Conservation (phyloP, 768 basidiomycete species). For the Suillus subluteus region DNA sequence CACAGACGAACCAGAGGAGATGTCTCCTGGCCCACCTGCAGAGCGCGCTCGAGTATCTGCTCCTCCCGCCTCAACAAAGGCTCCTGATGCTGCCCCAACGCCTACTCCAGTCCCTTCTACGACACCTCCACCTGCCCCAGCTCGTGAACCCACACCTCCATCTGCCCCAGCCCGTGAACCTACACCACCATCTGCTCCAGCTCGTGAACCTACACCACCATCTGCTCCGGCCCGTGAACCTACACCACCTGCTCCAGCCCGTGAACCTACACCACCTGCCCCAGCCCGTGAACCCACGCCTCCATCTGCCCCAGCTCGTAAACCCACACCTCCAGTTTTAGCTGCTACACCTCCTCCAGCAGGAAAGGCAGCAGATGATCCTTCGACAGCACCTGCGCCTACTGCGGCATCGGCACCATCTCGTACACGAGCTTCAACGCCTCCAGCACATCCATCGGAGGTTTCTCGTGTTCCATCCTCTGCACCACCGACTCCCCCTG, state of each 20-base stretch:
- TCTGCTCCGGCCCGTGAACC: background rate
- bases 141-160: background rate
- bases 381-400: constrained; percentile 3
- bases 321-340: background rate
- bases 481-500: constrained; percentile 20
- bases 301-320: background rate
- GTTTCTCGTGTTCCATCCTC: background rate
- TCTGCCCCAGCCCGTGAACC: background rate
- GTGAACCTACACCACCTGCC: constrained; percentile 10
- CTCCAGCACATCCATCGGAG: constrained; percentile 22
- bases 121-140: constrained; percentile 18
- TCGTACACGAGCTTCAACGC: constrained; percentile 23
- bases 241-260: constrained; percentile 7
- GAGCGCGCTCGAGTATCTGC: background rate
- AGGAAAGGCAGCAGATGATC: background rate
- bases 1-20: constrained; percentile 52
- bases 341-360: constrained; percentile 8
- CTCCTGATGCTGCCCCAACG: constrained; percentile 13
- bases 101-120: constrained; percentile 13
- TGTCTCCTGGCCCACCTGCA: constrained; percentile 13
- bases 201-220: background rate
- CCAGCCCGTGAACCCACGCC: background rate
- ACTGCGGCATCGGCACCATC: constrained; percentile 15
- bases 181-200: constrained; percentile 8
- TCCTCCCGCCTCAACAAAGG: constrained; percentile 9